Conservation (phyloP, 371 early-diverging fungal species). For the Catenaria anguillulae region DNA sequence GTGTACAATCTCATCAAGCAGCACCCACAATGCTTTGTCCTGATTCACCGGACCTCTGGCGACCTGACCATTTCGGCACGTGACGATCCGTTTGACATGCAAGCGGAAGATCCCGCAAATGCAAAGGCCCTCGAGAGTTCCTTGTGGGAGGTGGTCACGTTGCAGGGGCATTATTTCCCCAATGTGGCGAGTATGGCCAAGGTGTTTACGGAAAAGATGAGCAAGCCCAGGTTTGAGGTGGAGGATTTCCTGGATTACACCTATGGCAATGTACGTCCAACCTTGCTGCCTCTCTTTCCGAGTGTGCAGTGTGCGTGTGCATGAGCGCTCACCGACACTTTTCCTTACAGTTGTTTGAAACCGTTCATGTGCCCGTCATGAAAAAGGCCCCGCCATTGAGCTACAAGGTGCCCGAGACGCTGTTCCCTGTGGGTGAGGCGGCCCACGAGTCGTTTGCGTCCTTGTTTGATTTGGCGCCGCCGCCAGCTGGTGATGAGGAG, state of each 20-base stretch:
- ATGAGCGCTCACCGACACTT: neutral
- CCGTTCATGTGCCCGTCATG: constrained; percentile 43
- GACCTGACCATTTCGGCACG: neutral
- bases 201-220: constrained; percentile 70
- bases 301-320: too few species aligned
- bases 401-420: too few species aligned
- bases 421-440: too few species aligned
- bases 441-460: too few species aligned
- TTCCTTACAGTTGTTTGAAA: constrained; percentile 41
- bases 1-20: constrained; percentile 77
- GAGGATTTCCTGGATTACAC: constrained; percentile 90
- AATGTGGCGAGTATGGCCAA: constrained; percentile 68
- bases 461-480: too few species aligned
- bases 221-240: constrained; percentile 62
- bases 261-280: constrained; percentile 46
- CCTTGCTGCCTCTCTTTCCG: neutral
- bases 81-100: constrained; percentile 49
- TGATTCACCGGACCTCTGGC: constrained; percentile 51
- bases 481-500: too few species aligned
- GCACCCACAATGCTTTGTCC: constrained; percentile 69
- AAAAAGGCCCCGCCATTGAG: constrained; percentile 50
- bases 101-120: constrained; percentile 56
- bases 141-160: constrained; percentile 76
- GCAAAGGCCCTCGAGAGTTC: constrained; percentile 69
- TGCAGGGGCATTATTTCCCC: constrained; percentile 68